Percentiles rank a stretch among this genome's conserved stretches.
phyloP scores from a whole-genome alignment of 208 protist genomes.

The Wallacemonas sp. region DNA sequence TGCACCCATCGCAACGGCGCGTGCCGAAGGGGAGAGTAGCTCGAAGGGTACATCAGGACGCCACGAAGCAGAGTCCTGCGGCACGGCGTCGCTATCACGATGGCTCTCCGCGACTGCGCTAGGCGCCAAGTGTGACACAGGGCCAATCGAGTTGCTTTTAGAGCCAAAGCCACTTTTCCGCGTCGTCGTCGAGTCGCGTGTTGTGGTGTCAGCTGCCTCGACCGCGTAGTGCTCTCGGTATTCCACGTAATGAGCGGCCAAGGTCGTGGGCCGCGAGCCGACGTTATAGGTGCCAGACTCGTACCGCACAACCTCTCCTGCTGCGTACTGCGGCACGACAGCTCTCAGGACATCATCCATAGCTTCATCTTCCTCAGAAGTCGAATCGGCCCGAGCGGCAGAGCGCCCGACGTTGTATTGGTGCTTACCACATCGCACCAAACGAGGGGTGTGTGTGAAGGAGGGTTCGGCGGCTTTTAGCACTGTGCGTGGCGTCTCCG shows the following conservation, averaged over 20 bases:
- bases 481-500: background rate
- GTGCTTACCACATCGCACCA: conserved; percentile 51
- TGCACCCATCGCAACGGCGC: background rate
- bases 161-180: background rate
- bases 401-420: conserved; percentile 82
- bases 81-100: conserved; percentile 5
- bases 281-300: conserved; percentile 81
- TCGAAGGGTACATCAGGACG: conserved; percentile 1
- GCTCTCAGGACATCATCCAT: conserved; percentile 79
- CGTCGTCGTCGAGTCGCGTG: background rate
- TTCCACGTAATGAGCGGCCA: conserved; percentile 61
- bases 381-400: conserved; percentile 14
- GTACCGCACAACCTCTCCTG: conserved; percentile 60
- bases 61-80: background rate
- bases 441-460: background rate
- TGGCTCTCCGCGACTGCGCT: background rate
- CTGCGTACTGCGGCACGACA: conserved; percentile 67
- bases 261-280: conserved; percentile 40
- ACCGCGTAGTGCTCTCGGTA: conserved; percentile 74
- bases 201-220: conserved; percentile 19
- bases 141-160: background rate
- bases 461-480: background rate
- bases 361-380: conserved; percentile 70
- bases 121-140: background rate
- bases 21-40: conserved; percentile 1